Base-by-base conservation (phyloP, 208 protist species). In the Vickermania spadyakhi region DNA sequence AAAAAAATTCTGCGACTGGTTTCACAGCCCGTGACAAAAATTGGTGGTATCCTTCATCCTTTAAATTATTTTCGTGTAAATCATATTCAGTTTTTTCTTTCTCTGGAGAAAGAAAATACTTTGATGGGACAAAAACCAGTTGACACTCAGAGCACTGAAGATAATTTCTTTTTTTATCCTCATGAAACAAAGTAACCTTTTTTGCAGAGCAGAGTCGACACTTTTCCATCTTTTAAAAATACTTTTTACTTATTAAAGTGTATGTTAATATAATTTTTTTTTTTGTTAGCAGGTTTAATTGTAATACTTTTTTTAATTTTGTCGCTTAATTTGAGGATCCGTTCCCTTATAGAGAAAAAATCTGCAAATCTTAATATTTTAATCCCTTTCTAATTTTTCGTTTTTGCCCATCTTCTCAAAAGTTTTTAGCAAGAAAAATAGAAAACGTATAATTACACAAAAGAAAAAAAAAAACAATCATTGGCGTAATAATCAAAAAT, bases 21-120 rank as follows among this genome's bases (percentile, higher is more conserved):
- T 68, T 30, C 0, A 63, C 60, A 2, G 74, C 68, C 1, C 79
- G 64, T 0, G 55, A 62, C 1, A 85, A 64, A 68, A 81, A 85
- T 41, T 28, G 58, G 3, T 68, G 28, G 56, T 85, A 85, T 2
- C 66, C 66, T 18, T 65, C 52, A 52, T 81, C 72, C 11, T 64
- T 64, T 2, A 27, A 22, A 3, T 31, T 29, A 22, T 85, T 85
- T 4, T 85, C 56, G 45, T 85, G 79, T 41, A 81, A 52, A 51
- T 81, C 74, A 31, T 85, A 85, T 4, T 70, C 55, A 13, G 66
- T 57, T 49, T 81, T 81, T 58, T 85, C 79, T 1, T 73, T 72
- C 0, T 56, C 54, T 0, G 25, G 41, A 2, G 55, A 62, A 0
- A 81, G 1, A 11, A 72, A 27, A 54, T 69, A 76, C 2, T 29